Conservation (phyloP, 2,329 filamentous ascomycete genomes). For the Alternaria ventricosa region DNA sequence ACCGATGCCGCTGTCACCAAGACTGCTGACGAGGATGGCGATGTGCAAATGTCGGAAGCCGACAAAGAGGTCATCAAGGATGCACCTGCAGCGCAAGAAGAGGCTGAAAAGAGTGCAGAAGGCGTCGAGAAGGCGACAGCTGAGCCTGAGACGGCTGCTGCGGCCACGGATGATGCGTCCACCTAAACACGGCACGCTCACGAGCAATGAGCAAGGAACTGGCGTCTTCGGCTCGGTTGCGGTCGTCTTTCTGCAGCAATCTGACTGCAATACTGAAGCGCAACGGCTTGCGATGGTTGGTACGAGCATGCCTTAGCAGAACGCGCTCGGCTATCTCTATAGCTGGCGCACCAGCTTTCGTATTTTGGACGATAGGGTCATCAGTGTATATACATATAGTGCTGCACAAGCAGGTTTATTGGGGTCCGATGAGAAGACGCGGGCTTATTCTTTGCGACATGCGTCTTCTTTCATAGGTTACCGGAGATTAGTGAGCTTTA, state of each 20-base stretch:
- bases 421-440: neutral
- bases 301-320: neutral
- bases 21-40: slow-evolving; percentile 29
- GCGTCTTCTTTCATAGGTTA: slow-evolving; percentile 1
- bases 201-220: neutral
- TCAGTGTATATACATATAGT: slow-evolving; percentile 23
- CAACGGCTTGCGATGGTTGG: neutral
- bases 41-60: slow-evolving; percentile 36
- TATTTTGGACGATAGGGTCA: neutral
- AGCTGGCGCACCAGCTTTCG: neutral
- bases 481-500: neutral
- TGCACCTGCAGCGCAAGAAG: slow-evolving; percentile 23
- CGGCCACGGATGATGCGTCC: slow-evolving; percentile 6
- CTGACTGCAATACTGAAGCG: slow-evolving; percentile 1
- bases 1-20: slow-evolving; percentile 26
- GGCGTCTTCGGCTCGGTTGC: neutral
- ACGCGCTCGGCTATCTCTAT: neutral
- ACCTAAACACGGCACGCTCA: slow-evolving; percentile 1
- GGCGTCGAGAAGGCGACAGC: slow-evolving; percentile 13
- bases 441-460: slow-evolving; percentile 2
- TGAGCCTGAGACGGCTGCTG: slow-evolving; percentile 13
- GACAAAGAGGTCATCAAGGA: slow-evolving; percentile 27
- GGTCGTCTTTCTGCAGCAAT: neutral
- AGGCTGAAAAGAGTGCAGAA: slow-evolving; percentile 15
- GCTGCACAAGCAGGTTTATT: slow-evolving; percentile 14